A percentile compares a stretch with the other conserved stretches of the same genome.
Conservation (phyloP, 2,329 filamentous ascomycete genomes). For the Kalaharituber pfeilii region DNA sequence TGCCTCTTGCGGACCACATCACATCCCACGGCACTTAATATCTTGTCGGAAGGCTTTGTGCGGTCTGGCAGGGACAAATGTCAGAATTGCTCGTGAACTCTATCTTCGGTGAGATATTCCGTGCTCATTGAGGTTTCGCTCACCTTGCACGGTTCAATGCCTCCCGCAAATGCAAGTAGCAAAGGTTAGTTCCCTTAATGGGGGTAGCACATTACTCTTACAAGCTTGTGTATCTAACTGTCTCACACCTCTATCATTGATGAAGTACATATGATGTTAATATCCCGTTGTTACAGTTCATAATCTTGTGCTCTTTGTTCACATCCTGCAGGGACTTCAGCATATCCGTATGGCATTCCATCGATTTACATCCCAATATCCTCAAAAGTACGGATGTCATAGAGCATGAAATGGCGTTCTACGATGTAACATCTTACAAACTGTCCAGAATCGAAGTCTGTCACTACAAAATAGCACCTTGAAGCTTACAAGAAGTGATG, state of each 20-base stretch:
- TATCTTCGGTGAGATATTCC: constrained; percentile 94
- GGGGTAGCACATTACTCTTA: background rate
- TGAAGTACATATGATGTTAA: background rate
- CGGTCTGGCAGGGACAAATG: constrained; percentile 93
- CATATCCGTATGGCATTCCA: constrained; percentile 77
- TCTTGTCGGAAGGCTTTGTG: constrained; percentile 91
- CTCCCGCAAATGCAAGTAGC: constrained; percentile 62
- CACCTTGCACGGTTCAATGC: constrained; percentile 51
- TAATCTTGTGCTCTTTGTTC: constrained; percentile 79
- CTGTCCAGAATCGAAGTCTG: constrained; percentile 80
- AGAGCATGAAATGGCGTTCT: constrained; percentile 77
- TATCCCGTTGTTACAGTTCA: constrained; percentile 36
- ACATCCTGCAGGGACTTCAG: constrained; percentile 64
- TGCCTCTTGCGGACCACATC: too few species aligned
- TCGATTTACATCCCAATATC: constrained; percentile 93
- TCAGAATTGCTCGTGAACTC: constrained; percentile 87
- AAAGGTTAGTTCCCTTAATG: constrained; percentile 36
- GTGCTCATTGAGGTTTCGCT: constrained; percentile 82
- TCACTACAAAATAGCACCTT: constrained; percentile 90
- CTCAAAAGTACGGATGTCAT: constrained; percentile 93
- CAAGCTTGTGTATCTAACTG: constrained; percentile 21
- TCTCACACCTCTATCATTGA: too few species aligned
- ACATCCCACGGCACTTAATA: constrained; percentile 42
- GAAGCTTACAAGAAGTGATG: constrained; percentile 79
- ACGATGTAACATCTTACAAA: constrained; percentile 92